A percentile compares a stretch with the other conserved stretches of the same genome.
phyloP scores from a whole-genome alignment of 148 eudicot species.

The Oxyria digyna region DNA sequence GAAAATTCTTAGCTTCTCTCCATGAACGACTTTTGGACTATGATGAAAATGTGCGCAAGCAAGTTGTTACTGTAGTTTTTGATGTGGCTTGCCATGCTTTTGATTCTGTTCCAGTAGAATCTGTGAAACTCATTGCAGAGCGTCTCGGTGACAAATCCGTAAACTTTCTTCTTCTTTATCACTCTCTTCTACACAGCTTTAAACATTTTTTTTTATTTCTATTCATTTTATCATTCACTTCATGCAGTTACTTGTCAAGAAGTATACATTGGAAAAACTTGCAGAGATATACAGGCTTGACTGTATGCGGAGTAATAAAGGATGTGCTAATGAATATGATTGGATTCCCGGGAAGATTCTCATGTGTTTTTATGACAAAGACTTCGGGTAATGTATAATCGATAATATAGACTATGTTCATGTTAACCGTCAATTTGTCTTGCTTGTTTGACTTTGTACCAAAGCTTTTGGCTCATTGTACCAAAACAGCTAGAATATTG shows the following conservation, averaged over 20 bases:
- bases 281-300: conserved; percentile 61
- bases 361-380: conserved; percentile 91
- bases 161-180: conserved; percentile 3
- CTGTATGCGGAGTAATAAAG: conserved; percentile 37
- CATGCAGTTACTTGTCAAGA: conserved; percentile 76
- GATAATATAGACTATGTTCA: not conserved
- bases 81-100: conserved; percentile 67
- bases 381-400: conserved; percentile 49
- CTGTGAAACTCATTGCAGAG: conserved; percentile 69
- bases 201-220: not conserved
- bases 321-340: conserved; percentile 36
- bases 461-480: not conserved
- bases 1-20: conserved; percentile 49
- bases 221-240: not conserved
- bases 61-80: conserved; percentile 81
- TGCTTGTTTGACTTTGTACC: not conserved
- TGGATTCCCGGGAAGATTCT: conserved; percentile 93
- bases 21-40: conserved; percentile 89
- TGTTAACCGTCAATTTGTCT: not conserved
- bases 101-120: conserved; percentile 61
- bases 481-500: too few species aligned
- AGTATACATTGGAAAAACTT: conserved; percentile 75
- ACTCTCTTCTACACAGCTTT: not conserved
- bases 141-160: conserved; percentile 97
- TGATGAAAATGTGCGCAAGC: conserved; percentile 91